Conservation (phyloP, 1,284 basidiomycete species). For the Apiotrichum sp. region DNA sequence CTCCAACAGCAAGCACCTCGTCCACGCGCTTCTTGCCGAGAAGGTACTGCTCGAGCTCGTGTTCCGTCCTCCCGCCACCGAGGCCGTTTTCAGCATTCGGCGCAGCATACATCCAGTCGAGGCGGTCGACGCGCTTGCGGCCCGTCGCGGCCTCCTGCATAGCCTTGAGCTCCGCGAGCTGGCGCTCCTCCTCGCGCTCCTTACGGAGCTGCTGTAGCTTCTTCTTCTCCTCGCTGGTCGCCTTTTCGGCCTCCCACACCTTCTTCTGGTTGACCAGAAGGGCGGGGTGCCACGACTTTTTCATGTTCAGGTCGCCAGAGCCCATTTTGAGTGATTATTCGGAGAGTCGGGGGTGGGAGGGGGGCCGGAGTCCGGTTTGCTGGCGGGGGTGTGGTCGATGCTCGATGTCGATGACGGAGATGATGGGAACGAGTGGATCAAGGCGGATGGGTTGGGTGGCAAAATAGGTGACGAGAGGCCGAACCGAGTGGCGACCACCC, state of each 20-base stretch:
- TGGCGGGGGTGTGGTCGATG: no score
- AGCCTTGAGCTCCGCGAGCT: slow-evolving; percentile 90
- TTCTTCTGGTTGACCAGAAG: slow-evolving; percentile 97
- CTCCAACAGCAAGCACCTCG: slow-evolving; percentile 76
- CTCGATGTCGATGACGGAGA: no score
- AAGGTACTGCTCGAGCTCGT: slow-evolving; percentile 92
- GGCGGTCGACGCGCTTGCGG: slow-evolving; percentile 82
- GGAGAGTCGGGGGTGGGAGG: neutral
- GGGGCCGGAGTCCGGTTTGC: no score
- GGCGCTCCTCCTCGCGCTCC: slow-evolving; percentile 94
- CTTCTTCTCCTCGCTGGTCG: slow-evolving; percentile 95
- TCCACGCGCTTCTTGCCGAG: slow-evolving; percentile 98
- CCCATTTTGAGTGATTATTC: slow-evolving; percentile 66
- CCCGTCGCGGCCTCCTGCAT: slow-evolving; percentile 91
- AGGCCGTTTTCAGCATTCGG: slow-evolving; percentile 76
- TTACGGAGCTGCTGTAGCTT: slow-evolving; percentile 92
- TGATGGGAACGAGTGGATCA: no score
- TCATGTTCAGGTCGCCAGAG: slow-evolving; percentile 64
- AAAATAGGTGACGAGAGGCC: no score
- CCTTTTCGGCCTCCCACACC: slow-evolving; percentile 98
- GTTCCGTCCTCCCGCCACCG: slow-evolving; percentile 51
- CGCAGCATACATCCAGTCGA: slow-evolving; percentile 99
- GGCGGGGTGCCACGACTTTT: slow-evolving; percentile 96
- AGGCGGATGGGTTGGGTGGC: no score
- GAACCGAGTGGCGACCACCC: no score